Conservation (phyloP, 2,329 filamentous ascomycete species). For the Dactylella cylindrospora region DNA sequence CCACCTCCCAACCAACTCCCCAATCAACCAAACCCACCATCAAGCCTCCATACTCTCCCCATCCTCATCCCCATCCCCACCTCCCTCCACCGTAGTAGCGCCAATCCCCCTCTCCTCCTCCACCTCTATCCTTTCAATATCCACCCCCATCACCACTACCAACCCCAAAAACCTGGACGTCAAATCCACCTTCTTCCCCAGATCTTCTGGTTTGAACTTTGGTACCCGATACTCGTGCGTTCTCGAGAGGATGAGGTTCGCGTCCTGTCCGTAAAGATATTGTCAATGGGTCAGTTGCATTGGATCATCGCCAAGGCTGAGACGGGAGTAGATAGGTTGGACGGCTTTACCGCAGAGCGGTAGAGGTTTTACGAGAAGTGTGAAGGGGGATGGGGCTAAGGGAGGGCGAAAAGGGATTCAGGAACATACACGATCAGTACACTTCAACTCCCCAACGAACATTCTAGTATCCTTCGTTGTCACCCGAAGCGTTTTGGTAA, state of each 20-base stretch:
- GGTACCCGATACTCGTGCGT: constrained; percentile 89
- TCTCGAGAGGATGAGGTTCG: constrained; percentile 80
- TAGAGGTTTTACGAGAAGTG: too few species aligned
- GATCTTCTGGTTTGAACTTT: constrained; percentile 47
- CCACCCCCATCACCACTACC: constrained; percentile 81
- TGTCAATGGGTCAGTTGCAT: constrained; percentile 22
- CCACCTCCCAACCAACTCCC: background rate
- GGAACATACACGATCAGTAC: constrained; percentile 77
- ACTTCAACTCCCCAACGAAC: constrained; percentile 89
- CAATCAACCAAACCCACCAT: background rate
- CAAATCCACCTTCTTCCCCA: constrained; percentile 64
- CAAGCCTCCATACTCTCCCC: constrained; percentile 19
- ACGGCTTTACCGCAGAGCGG: too few species aligned
- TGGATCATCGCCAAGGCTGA: too few species aligned
- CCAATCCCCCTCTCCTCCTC: constrained; percentile 60
- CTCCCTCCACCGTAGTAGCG: background rate
- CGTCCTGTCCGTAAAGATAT: constrained; percentile 61
- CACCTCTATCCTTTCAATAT: constrained; percentile 84
- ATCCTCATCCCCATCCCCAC: background rate
- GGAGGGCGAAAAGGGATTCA: constrained; percentile 7
- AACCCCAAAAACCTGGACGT: constrained; percentile 83
- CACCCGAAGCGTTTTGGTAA: constrained; percentile 77
- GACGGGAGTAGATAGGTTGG: too few species aligned
- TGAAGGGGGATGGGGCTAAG: background rate
- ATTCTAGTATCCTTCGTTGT: constrained; percentile 80